Percentiles rank a stretch among this genome's conserved stretches.
These are phyloP conservation scores for Nicotiana paniculata DNA, from an alignment of 257 asterid genomes.

Conservation along the genomic window DNA sequence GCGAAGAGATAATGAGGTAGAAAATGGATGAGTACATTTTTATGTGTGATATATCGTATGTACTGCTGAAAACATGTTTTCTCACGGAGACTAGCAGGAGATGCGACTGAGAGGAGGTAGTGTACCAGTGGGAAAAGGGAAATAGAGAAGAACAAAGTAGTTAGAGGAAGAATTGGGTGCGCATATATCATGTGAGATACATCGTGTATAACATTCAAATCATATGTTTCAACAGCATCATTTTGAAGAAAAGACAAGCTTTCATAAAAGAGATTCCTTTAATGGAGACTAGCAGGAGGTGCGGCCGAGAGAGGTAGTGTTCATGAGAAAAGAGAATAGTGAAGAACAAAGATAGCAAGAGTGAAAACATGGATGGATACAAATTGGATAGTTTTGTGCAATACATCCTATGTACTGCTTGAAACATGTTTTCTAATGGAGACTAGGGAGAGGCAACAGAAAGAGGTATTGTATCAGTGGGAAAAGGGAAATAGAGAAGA, in stretches of 20 bases:
- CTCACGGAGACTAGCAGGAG: not conserved
- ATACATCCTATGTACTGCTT: not conserved
- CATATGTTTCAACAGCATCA: not conserved
- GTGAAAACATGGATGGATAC: not conserved
- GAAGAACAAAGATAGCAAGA: not conserved
- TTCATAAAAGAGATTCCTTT: not conserved
- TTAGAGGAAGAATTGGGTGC: not conserved
- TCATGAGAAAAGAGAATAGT: not conserved
- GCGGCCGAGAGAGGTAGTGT: not conserved
- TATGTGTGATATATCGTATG: not conserved
- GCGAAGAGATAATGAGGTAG: not conserved
- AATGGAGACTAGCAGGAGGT: not conserved
- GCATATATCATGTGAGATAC: not conserved
- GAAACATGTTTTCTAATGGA: not conserved
- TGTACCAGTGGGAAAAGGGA: not conserved
- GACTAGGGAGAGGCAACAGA: not conserved
- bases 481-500: not conserved
- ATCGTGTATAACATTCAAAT: not conserved
- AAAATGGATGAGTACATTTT: not conserved
- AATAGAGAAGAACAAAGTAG: not conserved
- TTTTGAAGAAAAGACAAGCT: not conserved
- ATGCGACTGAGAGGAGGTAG: not conserved
- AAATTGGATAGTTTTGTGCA: not conserved
- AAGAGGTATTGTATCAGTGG: not conserved
- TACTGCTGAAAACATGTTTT: not conserved